Percentiles rank a stretch among this genome's conserved stretches.
Conservation (phyloP, 257 asterid species). For the Striga asiatica region DNA sequence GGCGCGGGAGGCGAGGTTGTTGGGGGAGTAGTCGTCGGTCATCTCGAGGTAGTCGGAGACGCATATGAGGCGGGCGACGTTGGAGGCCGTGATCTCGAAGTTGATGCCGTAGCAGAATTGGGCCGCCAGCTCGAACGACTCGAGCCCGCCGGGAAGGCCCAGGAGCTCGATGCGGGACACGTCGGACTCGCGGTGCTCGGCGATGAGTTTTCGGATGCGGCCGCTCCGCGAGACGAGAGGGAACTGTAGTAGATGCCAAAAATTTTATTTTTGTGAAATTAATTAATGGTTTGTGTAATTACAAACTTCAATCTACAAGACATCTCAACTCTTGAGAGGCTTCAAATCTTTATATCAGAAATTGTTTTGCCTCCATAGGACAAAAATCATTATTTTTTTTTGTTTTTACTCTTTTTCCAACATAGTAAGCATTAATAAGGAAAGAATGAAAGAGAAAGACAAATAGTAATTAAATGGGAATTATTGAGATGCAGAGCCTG, state of each 20-base stretch:
- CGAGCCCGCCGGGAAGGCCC: conserved; percentile 82
- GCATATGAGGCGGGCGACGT: conserved; percentile 74
- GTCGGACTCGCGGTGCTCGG: conserved; percentile 69
- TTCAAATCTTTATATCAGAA: too few species aligned
- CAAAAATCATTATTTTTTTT: too few species aligned
- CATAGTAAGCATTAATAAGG: too few species aligned
- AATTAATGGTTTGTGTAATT: too few species aligned
- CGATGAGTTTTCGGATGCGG: conserved; percentile 61
- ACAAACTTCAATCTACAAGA: too few species aligned
- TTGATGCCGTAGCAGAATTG: conserved; percentile 87
- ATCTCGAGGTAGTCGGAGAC: conserved; percentile 80
- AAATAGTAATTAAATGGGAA: background rate
- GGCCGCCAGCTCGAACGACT: conserved; percentile 79
- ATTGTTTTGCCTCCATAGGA: too few species aligned
- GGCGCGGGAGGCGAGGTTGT: conserved; percentile 65
- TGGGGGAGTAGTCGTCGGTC: conserved; percentile 76
- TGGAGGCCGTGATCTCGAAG: conserved; percentile 75
- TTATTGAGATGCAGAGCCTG: conserved; percentile 11
- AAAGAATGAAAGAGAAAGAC: background rate
- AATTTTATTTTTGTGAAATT: too few species aligned
- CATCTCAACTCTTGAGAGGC: too few species aligned
- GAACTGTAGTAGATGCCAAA: too few species aligned
- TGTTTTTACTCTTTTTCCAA: too few species aligned
- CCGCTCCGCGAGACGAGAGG: conserved; percentile 95
- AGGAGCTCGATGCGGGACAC: conserved; percentile 56